Base-by-base conservation (phyloP, 192 early-diverging fungal species). In the Coemansia sp. region DNA sequence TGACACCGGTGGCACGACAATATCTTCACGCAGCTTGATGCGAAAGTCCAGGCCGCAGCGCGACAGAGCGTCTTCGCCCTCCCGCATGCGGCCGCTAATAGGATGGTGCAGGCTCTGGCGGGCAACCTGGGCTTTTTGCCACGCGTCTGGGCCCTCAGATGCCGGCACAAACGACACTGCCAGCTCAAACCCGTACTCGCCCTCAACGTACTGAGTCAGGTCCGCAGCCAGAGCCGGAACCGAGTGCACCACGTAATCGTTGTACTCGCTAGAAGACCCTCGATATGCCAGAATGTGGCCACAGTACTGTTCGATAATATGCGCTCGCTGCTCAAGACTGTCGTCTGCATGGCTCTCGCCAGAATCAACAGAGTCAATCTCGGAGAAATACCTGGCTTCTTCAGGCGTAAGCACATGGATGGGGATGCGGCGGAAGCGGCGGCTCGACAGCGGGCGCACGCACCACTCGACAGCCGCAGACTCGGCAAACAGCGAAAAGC, bases 51-150 rank as follows among this genome's bases (percentile, higher is more conserved):
- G 70, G 8, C 76, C 76, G 35, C 76, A 75, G 54, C 71, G 69
- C 35, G 65, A 22, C 52, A 79, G 14, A 2, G 56, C 69, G 10
- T 61, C 73, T 27, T 70, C 78, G 38, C 65, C 64, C 17, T 74
- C 72, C 10, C 51, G 27, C 32, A 57, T 66, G 9, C 61, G 76
- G 10, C 73, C 73, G 35, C 49, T 45, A n/a, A 74, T 66, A 0
- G 64, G 57, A 8, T 39, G 58, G 5, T 43, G 57, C 37, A 79
- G 58, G 48, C 19, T 47, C 66, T 83, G 82, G n/a, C 82, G 75
- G n/a, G 76, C 73, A 37, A 83, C 41, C 62, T 83, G 82, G 27
- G 57, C 73, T 54, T 79, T 79, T 50, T 83, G 82, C 82, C 82
- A 83, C 22, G 37, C 59, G 47, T 67, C 35, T 2, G 27, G 48